Evolutionary conservation across 352 stramenopile species (phyloP).

Genomic region (Globisporangium iwayamae): DNA sequence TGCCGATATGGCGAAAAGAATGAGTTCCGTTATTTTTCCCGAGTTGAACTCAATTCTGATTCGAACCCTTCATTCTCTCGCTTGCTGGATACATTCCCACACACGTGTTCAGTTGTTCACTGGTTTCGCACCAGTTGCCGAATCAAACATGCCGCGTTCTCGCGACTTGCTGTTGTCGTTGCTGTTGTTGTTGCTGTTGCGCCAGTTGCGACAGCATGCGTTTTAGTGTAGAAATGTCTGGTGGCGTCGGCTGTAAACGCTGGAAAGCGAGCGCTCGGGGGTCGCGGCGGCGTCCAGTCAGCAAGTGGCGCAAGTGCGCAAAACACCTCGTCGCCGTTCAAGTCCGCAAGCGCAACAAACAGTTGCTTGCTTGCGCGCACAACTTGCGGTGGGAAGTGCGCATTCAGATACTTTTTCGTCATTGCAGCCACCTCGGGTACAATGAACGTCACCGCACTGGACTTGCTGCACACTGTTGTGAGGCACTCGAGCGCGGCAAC

Average conservation of each 20-base stretch:
- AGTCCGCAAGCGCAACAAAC: slow-evolving; percentile 35
- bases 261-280: slow-evolving; percentile 41
- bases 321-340: slow-evolving; percentile 80
- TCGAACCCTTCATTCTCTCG: not conserved
- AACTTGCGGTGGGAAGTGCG: slow-evolving; percentile 28
- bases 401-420: slow-evolving; percentile 47
- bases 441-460: slow-evolving; percentile 43
- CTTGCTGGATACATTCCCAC: not conserved
- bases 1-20: not conserved
- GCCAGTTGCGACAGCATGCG: not conserved
- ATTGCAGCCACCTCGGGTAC: slow-evolving; percentile 49
- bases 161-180: slow-evolving; percentile 1
- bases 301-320: slow-evolving; percentile 43
- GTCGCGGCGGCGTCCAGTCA: slow-evolving; percentile 45
- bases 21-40: not conserved
- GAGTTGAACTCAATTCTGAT: not conserved
- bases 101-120: not conserved
- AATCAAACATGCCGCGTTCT: slow-evolving; percentile 11
- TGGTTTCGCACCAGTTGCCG: slow-evolving; percentile 11
- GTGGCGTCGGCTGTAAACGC: slow-evolving; percentile 26
- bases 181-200: not conserved
- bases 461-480: slow-evolving; percentile 37
- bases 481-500: slow-evolving; percentile 59
- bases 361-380: slow-evolving; percentile 35
- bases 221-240: slow-evolving; percentile 27